Evolutionary conservation across 169 alveolate species (phyloP), one percentile per base, ranked within the genome.

Genomic region (Cyclospora cayetanensis): DNA sequence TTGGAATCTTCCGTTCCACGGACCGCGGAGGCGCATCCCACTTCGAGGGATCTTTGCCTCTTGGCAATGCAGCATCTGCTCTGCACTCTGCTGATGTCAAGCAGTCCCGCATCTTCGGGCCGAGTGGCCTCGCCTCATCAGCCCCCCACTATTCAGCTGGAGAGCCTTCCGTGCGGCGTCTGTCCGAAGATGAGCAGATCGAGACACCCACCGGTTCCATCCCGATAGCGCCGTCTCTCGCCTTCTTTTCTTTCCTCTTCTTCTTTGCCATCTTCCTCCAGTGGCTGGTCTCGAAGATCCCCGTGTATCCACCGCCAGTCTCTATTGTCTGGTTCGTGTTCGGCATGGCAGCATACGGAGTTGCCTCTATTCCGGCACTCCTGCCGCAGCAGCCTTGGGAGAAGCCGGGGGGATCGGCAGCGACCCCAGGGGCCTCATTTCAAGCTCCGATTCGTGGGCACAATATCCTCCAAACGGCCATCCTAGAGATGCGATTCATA

Each of bases 281-380:
- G 82, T 91, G 94, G 94, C 87, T 91, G 31, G 87, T 91, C 27
- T 74, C 90, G 41, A 91, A 91, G 82, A 83, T 91, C 31, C 94
- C 94, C 41, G 52, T 63, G 20, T 91, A 91, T 41, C 89, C 94
- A 2, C 92, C 91, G 31, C 94, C 94, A 7, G 94, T 91, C 35
- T 91, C 94, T 7, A 66, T 91, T n/a, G 72, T 91, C 46, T 91
- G 94, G 94, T 91, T 91, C 25, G 87, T 91, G 29, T 91, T 74
- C n/a, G 94, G 94, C 72, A 91, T 91, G 94, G 91, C 77, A 0
- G 87, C 76, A 22, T 91, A 91, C 39, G 91, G 86, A 1, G 53
- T 91, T 31, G 85, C 89, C 37, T 31, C 77, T 50, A 29, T 29
- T 3, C 90, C 90, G 22, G 68, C 92, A 39, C 72, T 86, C 11